Percentiles rank a stretch among this genome's conserved stretches.
Conservation (phyloP, 179 eudicot genomes). For the Beta corolliflora region DNA sequence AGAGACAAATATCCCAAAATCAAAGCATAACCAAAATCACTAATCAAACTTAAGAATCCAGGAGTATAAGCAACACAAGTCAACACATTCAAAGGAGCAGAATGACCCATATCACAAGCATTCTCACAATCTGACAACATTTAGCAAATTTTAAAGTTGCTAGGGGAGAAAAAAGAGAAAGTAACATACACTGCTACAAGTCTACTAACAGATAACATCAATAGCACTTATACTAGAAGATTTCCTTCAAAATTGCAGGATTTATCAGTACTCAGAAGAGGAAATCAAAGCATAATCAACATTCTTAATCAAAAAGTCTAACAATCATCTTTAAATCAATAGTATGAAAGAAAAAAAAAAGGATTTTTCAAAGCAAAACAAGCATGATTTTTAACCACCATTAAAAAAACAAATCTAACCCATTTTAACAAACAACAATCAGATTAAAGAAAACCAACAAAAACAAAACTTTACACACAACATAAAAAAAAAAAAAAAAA, state of each 20-base stretch:
- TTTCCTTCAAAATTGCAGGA: neutral
- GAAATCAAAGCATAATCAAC: constrained; percentile 16
- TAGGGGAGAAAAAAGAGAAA: too few species aligned
- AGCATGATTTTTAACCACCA: neutral
- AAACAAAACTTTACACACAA: constrained; percentile 9
- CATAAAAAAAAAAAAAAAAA: neutral
- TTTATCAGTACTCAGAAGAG: neutral
- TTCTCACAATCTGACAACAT: constrained; percentile 7
- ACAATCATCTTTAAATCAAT: neutral
- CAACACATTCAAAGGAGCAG: neutral
- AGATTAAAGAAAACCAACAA: too few species aligned
- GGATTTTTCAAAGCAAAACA: neutral
- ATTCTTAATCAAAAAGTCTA: neutral
- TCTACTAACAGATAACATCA: neutral
- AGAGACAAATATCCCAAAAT: neutral
- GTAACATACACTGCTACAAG: neutral
- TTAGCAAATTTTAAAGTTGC: neutral
- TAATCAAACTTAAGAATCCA: constrained; percentile 6
- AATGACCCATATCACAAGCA: constrained; percentile 6
- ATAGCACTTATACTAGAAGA: neutral
- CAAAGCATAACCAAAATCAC: neutral
- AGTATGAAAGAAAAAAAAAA: neutral
- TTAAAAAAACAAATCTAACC: neutral
- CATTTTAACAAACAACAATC: neutral
- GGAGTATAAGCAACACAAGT: neutral